Percentiles rank a stretch among this genome's conserved stretches.
These are phyloP conservation scores for Hebeloma cylindrosporum DNA, from an alignment of 768 basidiomycete genomes.

Conservation along the genomic window DNA sequence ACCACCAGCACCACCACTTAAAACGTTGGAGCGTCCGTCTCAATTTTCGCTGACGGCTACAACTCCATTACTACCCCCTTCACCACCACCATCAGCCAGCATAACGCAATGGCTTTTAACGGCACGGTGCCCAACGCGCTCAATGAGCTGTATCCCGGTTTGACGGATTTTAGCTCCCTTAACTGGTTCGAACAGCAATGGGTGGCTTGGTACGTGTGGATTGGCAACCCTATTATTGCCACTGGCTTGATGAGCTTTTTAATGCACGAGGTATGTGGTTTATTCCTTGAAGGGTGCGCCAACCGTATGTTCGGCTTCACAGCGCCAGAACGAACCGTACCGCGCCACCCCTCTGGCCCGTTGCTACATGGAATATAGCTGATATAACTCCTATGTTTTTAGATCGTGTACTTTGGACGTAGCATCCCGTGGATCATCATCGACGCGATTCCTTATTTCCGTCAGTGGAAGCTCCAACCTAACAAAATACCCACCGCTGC, in stretches of 20 bases:
- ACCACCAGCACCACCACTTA: slow-evolving; percentile 6
- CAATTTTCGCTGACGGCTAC: slow-evolving; percentile 5
- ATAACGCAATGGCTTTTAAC: slow-evolving; percentile 52
- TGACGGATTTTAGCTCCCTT: slow-evolving; percentile 60
- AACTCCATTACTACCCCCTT: not conserved
- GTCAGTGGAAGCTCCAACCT: slow-evolving; percentile 91
- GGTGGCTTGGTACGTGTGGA: slow-evolving; percentile 82
- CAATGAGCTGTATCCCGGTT: slow-evolving; percentile 48
- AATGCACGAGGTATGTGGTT: slow-evolving; percentile 79
- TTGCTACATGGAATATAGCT: too few species aligned
- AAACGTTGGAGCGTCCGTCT: slow-evolving; percentile 3
- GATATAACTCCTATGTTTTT: not conserved
- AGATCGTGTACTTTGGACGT: slow-evolving; percentile 97
- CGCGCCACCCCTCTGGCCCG: not conserved
- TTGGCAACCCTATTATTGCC: slow-evolving; percentile 88
- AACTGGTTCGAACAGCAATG: slow-evolving; percentile 78
- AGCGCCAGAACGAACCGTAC: too few species aligned
- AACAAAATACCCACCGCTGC: slow-evolving; percentile 73
- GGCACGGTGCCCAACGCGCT: slow-evolving; percentile 26
- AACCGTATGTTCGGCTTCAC: too few species aligned
- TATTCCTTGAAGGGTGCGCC: not conserved
- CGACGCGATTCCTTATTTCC: slow-evolving; percentile 92
- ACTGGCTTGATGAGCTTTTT: slow-evolving; percentile 93
- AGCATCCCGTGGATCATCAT: slow-evolving; percentile 95
- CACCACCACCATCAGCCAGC: too few species aligned